These are phyloP conservation scores for Trichoderma sp. DNA, from an alignment of 2,329 filamentous ascomycete genomes.

Conservation along the genomic window DNA sequence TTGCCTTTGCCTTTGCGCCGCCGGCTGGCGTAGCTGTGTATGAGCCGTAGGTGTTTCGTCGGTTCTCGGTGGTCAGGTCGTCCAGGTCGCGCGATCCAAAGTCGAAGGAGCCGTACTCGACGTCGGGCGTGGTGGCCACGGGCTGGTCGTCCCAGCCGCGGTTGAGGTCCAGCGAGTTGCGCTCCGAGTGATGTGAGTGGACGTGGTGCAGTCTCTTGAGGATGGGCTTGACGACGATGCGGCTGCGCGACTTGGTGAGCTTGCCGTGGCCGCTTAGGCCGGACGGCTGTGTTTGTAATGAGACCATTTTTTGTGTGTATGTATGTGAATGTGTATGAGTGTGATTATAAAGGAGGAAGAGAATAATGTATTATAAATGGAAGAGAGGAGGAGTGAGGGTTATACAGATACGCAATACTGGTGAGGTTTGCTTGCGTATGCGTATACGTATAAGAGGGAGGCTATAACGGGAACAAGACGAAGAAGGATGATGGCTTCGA, in stretches of 20 bases:
- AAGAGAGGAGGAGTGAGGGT: background rate
- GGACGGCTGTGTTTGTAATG: conserved; percentile 38
- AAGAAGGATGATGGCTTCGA: conserved; percentile 13
- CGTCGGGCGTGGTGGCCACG: conserved; percentile 28
- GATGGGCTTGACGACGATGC: conserved; percentile 62
- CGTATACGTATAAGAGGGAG: background rate
- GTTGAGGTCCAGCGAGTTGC: conserved; percentile 66
- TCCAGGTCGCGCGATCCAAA: conserved; percentile 39
- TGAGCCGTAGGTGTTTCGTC: conserved; percentile 24
- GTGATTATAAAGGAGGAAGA: background rate
- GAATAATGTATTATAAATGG: background rate
- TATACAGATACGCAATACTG: background rate
- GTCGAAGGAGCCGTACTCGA: conserved; percentile 38
- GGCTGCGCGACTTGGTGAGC: conserved; percentile 51
- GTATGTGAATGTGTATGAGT: background rate
- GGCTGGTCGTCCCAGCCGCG: conserved; percentile 61
- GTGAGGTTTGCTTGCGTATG: background rate
- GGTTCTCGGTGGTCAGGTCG: conserved; percentile 29
- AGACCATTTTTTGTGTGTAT: conserved; percentile 30
- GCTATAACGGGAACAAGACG: background rate
- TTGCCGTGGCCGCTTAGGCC: conserved; percentile 34
- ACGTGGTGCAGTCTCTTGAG: conserved; percentile 57
- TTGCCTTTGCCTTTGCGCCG: conserved; percentile 27
- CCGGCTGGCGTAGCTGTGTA: conserved; percentile 33
- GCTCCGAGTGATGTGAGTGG: conserved; percentile 55